Base-by-base conservation (phyloP, 2,329 filamentous ascomycete genomes). In the Aspergillus eucalypticola region DNA sequence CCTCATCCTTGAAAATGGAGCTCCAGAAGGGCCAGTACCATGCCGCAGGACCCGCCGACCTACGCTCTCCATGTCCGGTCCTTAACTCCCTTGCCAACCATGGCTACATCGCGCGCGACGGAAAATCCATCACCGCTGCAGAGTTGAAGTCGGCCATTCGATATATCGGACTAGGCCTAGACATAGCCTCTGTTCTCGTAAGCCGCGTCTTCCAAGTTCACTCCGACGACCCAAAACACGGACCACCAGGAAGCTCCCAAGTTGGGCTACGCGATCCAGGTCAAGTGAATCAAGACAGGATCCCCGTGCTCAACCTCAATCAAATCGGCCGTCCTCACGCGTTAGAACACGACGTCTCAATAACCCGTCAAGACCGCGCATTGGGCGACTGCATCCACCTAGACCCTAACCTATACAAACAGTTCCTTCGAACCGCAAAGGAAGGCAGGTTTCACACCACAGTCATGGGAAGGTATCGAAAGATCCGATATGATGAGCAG, bases 11-110 rank as follows among this genome's bases (percentile, higher is more conserved):
- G 15, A 25, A 17, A 27, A 58, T 54, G 23, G 11, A 42, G 15
- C 55, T 54, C 41, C 11, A 10, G n/a, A 52, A 53, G 23, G 53
- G 56, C 4, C 17, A 59, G 21, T 64, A 59, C 53, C 55, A 44
- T 23, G 50, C 54, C 8, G 52, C 57, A 5, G 48, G 41, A 8
- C 23, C 60, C 7, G 44, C 39, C 32, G 62, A 64, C 39, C 44
- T 62, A 3, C 64, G 64, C 8, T 49, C 55, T 7, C 64, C 64
- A n/a, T 65, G 64, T 11, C 64, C 64, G 0, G 52, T 62, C 8
- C 35, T 65, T 32, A 65, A 65, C 56, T 55, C 54, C n/a, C 64
- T 65, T 32, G 64, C 64, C 25, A 65, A 65, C 57, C 62, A 64
- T 50, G 59, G 60, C 21, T 39, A 56, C n/a, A 64, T 65, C 19